A percentile compares a stretch with the other conserved stretches of the same genome.
Evolutionary conservation across 2,329 filamentous ascomycete species (phyloP).

Genomic region (Xylariaceae sp.): DNA sequence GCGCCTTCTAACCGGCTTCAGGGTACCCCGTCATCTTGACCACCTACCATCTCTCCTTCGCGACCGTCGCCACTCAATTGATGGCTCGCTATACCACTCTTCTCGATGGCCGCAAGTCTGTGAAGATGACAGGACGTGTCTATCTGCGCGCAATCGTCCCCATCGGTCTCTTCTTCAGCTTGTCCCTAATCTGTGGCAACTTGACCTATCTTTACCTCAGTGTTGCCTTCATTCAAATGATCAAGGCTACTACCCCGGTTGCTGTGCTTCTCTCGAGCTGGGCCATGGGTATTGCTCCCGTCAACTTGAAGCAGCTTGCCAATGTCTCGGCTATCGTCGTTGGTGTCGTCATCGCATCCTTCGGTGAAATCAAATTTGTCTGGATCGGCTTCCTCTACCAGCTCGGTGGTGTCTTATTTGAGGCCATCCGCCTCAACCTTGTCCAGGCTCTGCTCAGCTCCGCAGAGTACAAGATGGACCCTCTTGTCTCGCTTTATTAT

Average conservation of each 20-base stretch:
- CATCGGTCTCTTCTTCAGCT: slow-evolving; percentile 91
- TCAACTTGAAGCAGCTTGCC: slow-evolving; percentile 79
- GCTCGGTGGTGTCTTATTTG: slow-evolving; percentile 72
- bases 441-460: slow-evolving; percentile 79
- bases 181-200: slow-evolving; percentile 96
- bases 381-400: slow-evolving; percentile 76
- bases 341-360: slow-evolving; percentile 89
- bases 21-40: slow-evolving; percentile 78
- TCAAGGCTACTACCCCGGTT: slow-evolving; percentile 91
- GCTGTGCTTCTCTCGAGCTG: slow-evolving; percentile 88
- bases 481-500: slow-evolving; percentile 84
- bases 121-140: slow-evolving; percentile 94
- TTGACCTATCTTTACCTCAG: slow-evolving; percentile 92
- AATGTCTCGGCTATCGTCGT: slow-evolving; percentile 95
- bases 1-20: slow-evolving; percentile 35
- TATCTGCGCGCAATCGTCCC: slow-evolving; percentile 92
- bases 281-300: slow-evolving; percentile 77
- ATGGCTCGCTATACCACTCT: slow-evolving; percentile 84
- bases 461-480: slow-evolving; percentile 88
- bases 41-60: slow-evolving; percentile 92
- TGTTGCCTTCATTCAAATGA: slow-evolving; percentile 98
- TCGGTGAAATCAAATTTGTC: slow-evolving; percentile 94
- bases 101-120: slow-evolving; percentile 89
- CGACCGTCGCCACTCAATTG: slow-evolving; percentile 89
- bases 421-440: slow-evolving; percentile 79